Evolutionary conservation across 768 basidiomycete species (phyloP).

Genomic region (Termitomyces sp.): DNA sequence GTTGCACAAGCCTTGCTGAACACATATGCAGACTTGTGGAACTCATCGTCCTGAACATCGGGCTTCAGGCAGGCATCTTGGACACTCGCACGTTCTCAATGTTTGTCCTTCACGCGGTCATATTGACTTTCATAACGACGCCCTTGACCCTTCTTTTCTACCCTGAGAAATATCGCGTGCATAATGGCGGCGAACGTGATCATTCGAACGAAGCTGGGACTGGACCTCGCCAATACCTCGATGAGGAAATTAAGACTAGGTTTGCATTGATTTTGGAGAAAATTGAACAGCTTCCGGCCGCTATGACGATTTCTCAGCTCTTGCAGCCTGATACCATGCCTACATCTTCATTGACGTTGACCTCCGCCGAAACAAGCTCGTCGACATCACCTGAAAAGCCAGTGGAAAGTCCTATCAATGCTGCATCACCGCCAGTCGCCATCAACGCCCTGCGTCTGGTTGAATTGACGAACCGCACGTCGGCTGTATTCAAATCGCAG

Average conservation of each 20-base stretch:
- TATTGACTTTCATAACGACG: conserved; percentile 81
- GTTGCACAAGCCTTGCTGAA: not conserved
- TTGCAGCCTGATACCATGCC: conserved; percentile 35
- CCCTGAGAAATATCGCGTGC: conserved; percentile 52
- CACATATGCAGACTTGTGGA: conserved; percentile 56
- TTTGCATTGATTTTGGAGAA: conserved; percentile 77
- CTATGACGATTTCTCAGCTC: conserved; percentile 78
- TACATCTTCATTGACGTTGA: conserved; percentile 1
- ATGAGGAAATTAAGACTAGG: conserved; percentile 43
- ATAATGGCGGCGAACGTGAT: conserved; percentile 18
- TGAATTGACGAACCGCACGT: conserved; percentile 85
- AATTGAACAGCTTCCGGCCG: conserved; percentile 73
- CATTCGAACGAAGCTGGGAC: conserved; percentile 17
- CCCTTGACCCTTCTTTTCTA: conserved; percentile 78
- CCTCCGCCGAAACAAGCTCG: conserved; percentile 25
- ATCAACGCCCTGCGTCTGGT: conserved; percentile 84
- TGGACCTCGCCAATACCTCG: conserved; percentile 13
- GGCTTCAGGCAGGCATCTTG: conserved; percentile 61
- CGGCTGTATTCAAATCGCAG: conserved; percentile 78
- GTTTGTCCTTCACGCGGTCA: conserved; percentile 77
- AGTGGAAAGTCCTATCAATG: not conserved
- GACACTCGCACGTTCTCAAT: conserved; percentile 73
- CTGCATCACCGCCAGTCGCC: conserved; percentile 22
- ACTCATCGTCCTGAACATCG: conserved; percentile 89
- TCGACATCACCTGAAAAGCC: conserved; percentile 10